Percentiles rank a stretch among this genome's conserved stretches.
Evolutionary conservation across 768 basidiomycete genomes (phyloP).

Genomic region (Podaxis mareebaensis): DNA sequence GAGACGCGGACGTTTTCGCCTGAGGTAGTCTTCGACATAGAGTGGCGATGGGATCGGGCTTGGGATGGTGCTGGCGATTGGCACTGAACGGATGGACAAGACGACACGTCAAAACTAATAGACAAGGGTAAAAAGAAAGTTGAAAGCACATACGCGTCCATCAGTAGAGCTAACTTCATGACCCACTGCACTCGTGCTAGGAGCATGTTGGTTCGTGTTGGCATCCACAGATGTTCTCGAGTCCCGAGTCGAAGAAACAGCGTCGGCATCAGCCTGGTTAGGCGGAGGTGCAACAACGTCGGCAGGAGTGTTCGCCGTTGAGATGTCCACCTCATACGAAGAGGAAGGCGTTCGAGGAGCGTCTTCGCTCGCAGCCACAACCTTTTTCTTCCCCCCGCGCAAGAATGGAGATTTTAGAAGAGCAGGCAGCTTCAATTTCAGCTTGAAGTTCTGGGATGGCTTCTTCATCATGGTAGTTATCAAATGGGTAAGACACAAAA

Average conservation of each 20-base stretch:
- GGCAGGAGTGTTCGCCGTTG: neutral
- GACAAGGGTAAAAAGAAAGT: neutral
- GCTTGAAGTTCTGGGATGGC: conserved; percentile 11
- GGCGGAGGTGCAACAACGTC: neutral
- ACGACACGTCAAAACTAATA: neutral
- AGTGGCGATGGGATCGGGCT: conserved; percentile 5
- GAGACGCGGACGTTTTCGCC: conserved; percentile 12
- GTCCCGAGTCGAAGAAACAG: neutral
- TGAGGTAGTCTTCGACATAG: conserved; percentile 8
- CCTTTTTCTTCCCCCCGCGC: conserved; percentile 12
- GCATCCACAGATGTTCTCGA: conserved; percentile 5
- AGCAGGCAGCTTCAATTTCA: conserved; percentile 11
- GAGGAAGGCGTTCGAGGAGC: neutral
- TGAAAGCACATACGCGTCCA: conserved; percentile 7
- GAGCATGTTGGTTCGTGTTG: neutral
- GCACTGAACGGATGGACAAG: neutral
- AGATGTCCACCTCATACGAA: conserved; percentile 4
- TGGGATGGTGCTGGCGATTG: conserved; percentile 14
- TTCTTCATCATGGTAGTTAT: conserved; percentile 1
- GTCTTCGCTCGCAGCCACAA: neutral
- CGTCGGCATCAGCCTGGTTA: neutral
- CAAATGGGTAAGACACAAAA: neutral
- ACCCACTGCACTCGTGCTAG: neutral
- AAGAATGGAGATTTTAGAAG: conserved; percentile 8
- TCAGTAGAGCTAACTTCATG: conserved; percentile 5